Conservation (phyloP, 2,329 filamentous ascomycete species). For the Cladophialophora psammophila region DNA sequence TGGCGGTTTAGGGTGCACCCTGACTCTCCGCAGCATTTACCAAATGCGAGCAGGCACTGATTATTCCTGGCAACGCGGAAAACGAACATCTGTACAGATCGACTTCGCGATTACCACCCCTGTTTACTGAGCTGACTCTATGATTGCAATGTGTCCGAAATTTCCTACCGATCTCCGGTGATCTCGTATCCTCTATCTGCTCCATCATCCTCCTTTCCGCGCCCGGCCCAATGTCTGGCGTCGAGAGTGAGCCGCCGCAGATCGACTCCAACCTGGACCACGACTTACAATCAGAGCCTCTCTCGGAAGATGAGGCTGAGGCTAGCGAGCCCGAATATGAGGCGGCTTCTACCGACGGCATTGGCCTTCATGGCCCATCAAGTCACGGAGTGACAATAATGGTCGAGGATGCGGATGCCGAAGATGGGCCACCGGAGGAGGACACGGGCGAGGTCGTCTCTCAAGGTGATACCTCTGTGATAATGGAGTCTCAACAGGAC, state of each 20-base stretch:
- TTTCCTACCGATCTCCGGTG: constrained; percentile 11
- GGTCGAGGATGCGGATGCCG: constrained; percentile 40
- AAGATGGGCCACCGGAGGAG: constrained; percentile 33
- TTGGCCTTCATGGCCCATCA: constrained; percentile 2
- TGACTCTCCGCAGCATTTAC: constrained; percentile 17
- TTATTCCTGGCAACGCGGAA: constrained; percentile 16
- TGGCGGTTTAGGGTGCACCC: background rate
- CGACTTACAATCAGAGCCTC: constrained; percentile 19
- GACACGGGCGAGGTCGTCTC: constrained; percentile 33
- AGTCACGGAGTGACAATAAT: constrained; percentile 38
- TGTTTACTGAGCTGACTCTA: background rate
- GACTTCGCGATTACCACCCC: background rate
- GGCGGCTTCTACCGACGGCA: constrained; percentile 41
- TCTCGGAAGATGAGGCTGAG: constrained; percentile 38
- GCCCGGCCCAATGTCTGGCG: constrained; percentile 39
- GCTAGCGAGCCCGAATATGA: constrained; percentile 31
- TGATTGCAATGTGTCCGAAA: constrained; percentile 28
- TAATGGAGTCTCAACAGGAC: constrained; percentile 28
- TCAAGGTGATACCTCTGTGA: constrained; percentile 33
- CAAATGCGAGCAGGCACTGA: constrained; percentile 19
- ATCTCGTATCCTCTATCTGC: constrained; percentile 22
- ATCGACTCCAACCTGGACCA: constrained; percentile 23
- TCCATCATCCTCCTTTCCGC: constrained; percentile 19
- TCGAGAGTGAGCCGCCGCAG: constrained; percentile 32
- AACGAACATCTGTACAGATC: constrained; percentile 8